These are phyloP conservation scores for Lathyrus oleraceus DNA, from an alignment of 306 rosid genomes.

Conservation along the genomic window DNA sequence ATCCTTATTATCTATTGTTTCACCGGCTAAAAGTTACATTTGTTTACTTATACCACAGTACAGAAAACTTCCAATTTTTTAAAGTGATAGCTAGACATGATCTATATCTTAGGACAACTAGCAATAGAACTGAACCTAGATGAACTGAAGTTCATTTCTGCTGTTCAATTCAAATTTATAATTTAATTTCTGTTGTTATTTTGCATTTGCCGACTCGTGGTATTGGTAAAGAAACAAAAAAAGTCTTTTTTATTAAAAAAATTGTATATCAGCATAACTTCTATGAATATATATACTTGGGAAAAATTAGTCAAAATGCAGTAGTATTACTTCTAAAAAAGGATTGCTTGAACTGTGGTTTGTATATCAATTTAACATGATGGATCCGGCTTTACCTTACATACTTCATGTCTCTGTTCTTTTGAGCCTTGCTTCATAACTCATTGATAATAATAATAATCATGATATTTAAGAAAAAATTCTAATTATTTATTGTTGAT, in stretches of 20 bases:
- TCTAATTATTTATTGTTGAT: conserved; percentile 17
- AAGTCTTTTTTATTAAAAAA: neutral
- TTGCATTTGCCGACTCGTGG: neutral
- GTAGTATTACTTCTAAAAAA: neutral
- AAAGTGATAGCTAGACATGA: neutral
- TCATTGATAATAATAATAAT: conserved; percentile 24
- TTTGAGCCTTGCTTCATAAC: conserved; percentile 17
- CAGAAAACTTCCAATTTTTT: neutral
- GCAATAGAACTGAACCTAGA: conserved; percentile 17
- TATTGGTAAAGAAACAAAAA: neutral
- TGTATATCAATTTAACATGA: conserved; percentile 16
- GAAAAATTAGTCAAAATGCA: conserved; percentile 1
- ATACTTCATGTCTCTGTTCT: conserved; percentile 20
- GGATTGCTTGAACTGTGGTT: conserved; percentile 24
- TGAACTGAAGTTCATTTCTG: neutral
- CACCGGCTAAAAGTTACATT: neutral
- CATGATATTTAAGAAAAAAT: conserved; percentile 17
- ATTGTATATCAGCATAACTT: neutral
- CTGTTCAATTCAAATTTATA: conserved; percentile 8
- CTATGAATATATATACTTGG: neutral
- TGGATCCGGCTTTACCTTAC: conserved; percentile 10
- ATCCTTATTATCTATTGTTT: neutral
- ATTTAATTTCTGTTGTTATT: neutral
- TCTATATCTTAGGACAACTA: conserved; percentile 3
- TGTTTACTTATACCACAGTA: neutral